Base-by-base conservation (phyloP, 371 early-diverging fungal species). In the Mucor velutinosus region DNA sequence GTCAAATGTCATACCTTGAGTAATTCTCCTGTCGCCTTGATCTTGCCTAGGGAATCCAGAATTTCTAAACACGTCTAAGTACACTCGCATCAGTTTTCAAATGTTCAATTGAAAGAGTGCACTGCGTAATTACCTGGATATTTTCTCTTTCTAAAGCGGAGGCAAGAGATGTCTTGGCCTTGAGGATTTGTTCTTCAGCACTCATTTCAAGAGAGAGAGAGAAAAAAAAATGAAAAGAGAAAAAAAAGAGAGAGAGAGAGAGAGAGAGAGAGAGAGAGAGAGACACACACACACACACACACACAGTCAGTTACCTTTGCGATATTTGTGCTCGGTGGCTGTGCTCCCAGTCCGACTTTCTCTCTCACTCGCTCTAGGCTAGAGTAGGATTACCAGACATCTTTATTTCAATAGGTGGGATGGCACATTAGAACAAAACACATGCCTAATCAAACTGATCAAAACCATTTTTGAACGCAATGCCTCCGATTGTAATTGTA, bases 401-500 rank as follows among this genome's bases (percentile, higher is more conserved):
- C 14, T 37, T 37, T 37, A 37, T 37, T 37, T 30, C 30, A 30
- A 30, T 30, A 30, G 30, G 6, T 30, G 4, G 6, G n/a, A 35
- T 35, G 35, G 10, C 7, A 37, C 7, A 14, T 4, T 1, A 37
- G 37, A 8, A 37, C 11, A 41, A 8, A 3, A 2, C 1, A 47
- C 21, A 47, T 27, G 14, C 35, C 59, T 19, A 64, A 58, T 65
- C 69, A 15, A 29, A 60, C 2, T 60, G 37, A 37, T 60, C 66
- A 55, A 74, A 77, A 2, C 77, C 74, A 55, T 71, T 64, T 4
- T 35, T 35, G 53, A 71, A 78, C 14, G 76, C 66, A 27, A 72
- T 33, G 2, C 62, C 68, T 29, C 71, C 76, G 41, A 78, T 78
- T 0, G 74, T 72, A 23, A 76, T 49, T 12, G 64, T 55, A 15